These are phyloP conservation scores for Ceratocystis diversiconidia DNA, from an alignment of 2,329 filamentous ascomycete species.

Conservation along the genomic window DNA sequence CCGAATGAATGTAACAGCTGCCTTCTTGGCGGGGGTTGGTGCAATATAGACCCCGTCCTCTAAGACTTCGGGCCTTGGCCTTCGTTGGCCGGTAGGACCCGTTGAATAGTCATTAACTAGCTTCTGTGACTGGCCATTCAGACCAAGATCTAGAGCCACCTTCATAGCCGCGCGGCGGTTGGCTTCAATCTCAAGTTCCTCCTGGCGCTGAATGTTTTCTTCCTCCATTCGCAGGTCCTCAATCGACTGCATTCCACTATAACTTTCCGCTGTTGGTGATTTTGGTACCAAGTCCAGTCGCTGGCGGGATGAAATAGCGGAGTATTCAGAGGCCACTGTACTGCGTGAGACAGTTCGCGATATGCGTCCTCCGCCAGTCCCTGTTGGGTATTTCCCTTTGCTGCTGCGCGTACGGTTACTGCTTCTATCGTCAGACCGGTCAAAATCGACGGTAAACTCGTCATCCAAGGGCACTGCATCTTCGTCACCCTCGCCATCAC, in stretches of 20 bases:
- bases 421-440: conserved; percentile 60
- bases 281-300: not conserved
- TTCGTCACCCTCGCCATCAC: conserved; percentile 71
- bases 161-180: conserved; percentile 39
- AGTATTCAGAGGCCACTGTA: conserved; percentile 36
- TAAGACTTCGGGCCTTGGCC: conserved; percentile 23
- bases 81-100: conserved; percentile 8
- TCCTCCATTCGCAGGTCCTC: conserved; percentile 42
- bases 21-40: conserved; percentile 3
- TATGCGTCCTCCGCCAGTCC: conserved; percentile 22
- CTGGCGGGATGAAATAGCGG: conserved; percentile 23
- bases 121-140: conserved; percentile 23
- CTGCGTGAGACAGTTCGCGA: conserved; percentile 44
- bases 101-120: not conserved
- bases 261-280: conserved; percentile 9
- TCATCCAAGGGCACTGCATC: conserved; percentile 88
- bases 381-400: conserved; percentile 41
- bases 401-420: conserved; percentile 50
- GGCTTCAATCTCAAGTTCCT: conserved; percentile 39
- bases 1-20: not conserved
- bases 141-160: conserved; percentile 36
- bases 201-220: conserved; percentile 34
- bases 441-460: conserved; percentile 74
- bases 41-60: conserved; percentile 24
- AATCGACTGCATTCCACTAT: conserved; percentile 29